Evolutionary conservation across 2,329 filamentous ascomycete species (phyloP), one percentile per base, ranked within the genome.

Genomic region (Chaetomium sp.): DNA sequence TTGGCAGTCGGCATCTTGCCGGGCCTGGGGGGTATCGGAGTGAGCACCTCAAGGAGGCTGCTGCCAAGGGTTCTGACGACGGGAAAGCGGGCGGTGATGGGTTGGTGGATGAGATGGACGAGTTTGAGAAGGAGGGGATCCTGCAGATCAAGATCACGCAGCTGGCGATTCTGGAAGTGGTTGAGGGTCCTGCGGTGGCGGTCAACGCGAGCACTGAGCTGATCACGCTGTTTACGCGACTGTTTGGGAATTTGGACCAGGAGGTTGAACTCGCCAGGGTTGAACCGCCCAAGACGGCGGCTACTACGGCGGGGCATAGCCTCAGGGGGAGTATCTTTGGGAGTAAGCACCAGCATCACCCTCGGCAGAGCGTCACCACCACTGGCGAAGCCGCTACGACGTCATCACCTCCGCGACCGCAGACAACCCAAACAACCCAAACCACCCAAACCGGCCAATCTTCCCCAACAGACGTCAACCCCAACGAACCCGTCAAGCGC

Each of bases 101-200:
- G 3, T 67, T 89, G 47, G 79, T 95, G 0, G 87, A 92, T 61
- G 84, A 88, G 45, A 89, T 96, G 84, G 87, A 90, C 59, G 82
- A 85, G 56, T 82, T 84, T 33, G 91, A 97, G 67, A 95, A 91
- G 67, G 89, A 91, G 69, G 82, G 83, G 49, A 86, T 99, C 43
- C 73, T 99, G n/a, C 89, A 97, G 70, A 85, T 96, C 59, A 95
- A 95, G 70, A 95, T 97, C 82, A 96, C 92, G 9, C 91, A 97
- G 66, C 76, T 99, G 57, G 81, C 88, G 4, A 79, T 99, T 19
- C 72, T 94, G 3, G 92, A 97, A 70, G 74, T 94, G 12, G 74
- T 89, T 3, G 91, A 96, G 67, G 91, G 91, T 1, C 84, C 91
- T 0, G 86, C 89, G 56, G 82, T 86, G 55, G 92, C 94, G 14